Conservation (phyloP, 176 grass and related monocot genomes). For the Raddia distichophylla region DNA sequence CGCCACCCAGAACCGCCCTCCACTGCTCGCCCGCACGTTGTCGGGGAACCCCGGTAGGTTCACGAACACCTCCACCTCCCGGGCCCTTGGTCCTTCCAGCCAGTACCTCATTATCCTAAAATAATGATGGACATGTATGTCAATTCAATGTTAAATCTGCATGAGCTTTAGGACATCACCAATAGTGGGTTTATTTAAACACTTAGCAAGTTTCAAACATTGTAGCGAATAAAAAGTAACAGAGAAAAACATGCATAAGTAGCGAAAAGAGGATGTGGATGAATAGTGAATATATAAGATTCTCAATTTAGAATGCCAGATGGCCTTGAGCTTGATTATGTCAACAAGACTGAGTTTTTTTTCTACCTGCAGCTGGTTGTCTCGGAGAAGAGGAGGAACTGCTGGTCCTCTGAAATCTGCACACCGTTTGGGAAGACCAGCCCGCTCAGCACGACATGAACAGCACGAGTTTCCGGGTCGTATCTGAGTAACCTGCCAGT, state of each 20-base stretch:
- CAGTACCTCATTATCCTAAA: conserved; percentile 91
- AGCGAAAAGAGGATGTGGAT: too few relatives aligned
- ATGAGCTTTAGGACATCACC: too few relatives aligned
- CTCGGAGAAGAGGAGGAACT: conserved; percentile 80
- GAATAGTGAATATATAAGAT: too few relatives aligned
- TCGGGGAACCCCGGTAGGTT: conserved; percentile 89
- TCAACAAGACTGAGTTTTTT: not conserved
- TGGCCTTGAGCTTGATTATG: not conserved
- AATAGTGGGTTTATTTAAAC: too few relatives aligned
- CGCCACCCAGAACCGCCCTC: conserved; percentile 83
- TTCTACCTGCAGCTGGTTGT: conserved; percentile 87
- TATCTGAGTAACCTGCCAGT: conserved; percentile 80
- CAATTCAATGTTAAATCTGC: not conserved
- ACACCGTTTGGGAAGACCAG: conserved; percentile 88
- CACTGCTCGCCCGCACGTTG: conserved; percentile 69
- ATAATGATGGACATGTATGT: not conserved
- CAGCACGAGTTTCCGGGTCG: conserved; percentile 50
- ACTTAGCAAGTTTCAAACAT: too few relatives aligned
- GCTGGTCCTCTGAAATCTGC: conserved; percentile 81
- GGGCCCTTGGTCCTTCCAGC: conserved; percentile 58
- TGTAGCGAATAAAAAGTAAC: too few relatives aligned
- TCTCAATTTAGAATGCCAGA: too few relatives aligned
- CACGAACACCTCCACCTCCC: conserved; percentile 68
- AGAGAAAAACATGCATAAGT: too few relatives aligned
- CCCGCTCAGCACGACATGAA: conserved; percentile 61